Base-by-base conservation (phyloP, 805 yeast species). In the Helenozyma baotianmanensis region DNA sequence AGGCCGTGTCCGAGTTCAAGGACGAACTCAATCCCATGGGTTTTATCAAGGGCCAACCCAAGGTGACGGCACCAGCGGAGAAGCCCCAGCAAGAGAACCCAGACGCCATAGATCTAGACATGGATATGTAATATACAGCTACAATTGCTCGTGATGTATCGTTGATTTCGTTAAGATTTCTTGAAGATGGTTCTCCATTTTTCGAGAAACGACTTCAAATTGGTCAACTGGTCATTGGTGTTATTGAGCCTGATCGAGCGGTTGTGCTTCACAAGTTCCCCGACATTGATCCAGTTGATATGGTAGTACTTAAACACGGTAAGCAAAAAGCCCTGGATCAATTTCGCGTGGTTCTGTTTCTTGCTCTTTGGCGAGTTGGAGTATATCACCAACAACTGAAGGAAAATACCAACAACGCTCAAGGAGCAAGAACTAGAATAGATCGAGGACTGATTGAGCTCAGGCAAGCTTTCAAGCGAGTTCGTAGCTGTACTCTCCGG, bases 71-170 rank as follows among this genome's bases (percentile, higher is more conserved):
- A n/a, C 38, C 49, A 8, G 42, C 51, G 5, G 26, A 31, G 4
- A 40, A 23, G 11, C 22, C 16, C 27, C 27, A 6, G 29, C 19
- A 13, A 14, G 29, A 33, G 0, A 79, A 80, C 47, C 78, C 81
- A 1, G 83, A 80, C 45, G 77, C 72, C 26, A 77, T 81, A 26
- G 82, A 76, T 14, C 46, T 81, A 27, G 82, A 78, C 38, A 61
- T 66, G 70, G 61, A 54, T 33, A 47, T 50, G 53, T 51, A 39
- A 39, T 9, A 11, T 14, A 7, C 21, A 27, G 19, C 21, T 24
- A 14, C 27, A 14, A 14, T 12, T 13, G 14, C 9, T 14, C 11
- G 3, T 14, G 10, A 10, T 24, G 12, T n/a, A n/a, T 24, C 9
- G 19, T 18, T 27, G 14, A 29, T 23, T 17, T 13, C 25, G 15